These are phyloP conservation scores for Senecio squalidus DNA, from an alignment of 140 eudicot genomes.

Conservation along the genomic window DNA sequence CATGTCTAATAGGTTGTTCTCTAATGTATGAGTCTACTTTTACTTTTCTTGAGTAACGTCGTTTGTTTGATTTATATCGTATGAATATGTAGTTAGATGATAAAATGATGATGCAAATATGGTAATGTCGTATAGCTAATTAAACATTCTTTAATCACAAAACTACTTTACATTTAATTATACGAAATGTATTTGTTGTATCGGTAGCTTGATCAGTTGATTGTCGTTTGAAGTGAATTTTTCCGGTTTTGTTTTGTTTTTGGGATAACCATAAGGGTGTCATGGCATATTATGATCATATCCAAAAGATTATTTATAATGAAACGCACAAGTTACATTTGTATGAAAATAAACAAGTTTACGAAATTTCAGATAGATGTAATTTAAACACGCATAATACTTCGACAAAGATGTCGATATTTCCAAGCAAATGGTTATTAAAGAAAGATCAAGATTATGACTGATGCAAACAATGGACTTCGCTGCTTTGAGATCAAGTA, in stretches of 20 bases:
- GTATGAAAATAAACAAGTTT: background rate
- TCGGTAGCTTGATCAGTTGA: no score
- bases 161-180: no score
- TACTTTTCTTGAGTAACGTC: no score
- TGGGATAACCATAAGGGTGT: background rate
- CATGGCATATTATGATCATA: background rate
- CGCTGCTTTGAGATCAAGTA: background rate
- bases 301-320: constrained; percentile 2
- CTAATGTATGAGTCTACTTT: no score
- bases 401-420: background rate
- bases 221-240: no score
- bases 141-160: no score
- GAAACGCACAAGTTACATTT: constrained; percentile 9
- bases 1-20: no score
- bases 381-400: background rate
- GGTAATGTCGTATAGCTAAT: no score
- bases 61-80: no score
- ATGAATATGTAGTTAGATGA: no score
- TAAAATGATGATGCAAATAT: no score
- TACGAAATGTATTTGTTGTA: no score
- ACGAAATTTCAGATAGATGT: background rate
- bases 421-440: background rate
- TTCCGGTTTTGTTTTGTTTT: background rate
- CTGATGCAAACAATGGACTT: background rate
- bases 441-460: background rate